Conservation (phyloP, 1,284 basidiomycete genomes). For the Phylloporus sp. region DNA sequence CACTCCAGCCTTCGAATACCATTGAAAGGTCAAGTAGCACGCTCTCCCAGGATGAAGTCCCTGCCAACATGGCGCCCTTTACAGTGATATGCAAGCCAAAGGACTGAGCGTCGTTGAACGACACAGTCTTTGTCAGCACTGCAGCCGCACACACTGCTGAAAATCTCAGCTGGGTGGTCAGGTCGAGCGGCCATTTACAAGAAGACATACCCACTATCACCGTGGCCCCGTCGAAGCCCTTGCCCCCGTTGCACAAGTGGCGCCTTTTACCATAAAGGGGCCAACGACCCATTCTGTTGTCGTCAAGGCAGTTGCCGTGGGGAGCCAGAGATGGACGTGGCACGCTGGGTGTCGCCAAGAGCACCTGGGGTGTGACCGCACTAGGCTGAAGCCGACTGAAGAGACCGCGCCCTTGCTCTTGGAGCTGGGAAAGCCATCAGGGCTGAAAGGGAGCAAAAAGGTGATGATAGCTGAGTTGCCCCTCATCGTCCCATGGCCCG, state of each 20-base stretch:
- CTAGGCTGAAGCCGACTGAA: slow-evolving; percentile 10
- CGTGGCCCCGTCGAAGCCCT: slow-evolving; percentile 26
- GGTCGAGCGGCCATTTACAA: slow-evolving; percentile 35
- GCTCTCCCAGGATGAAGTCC: slow-evolving; percentile 38
- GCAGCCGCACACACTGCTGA: slow-evolving; percentile 27
- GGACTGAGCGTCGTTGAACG: slow-evolving; percentile 34
- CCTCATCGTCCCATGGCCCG: slow-evolving; percentile 46
- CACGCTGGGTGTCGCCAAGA: slow-evolving; percentile 19
- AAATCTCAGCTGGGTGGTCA: slow-evolving; percentile 32
- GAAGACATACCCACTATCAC: slow-evolving; percentile 40
- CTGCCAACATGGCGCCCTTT: slow-evolving; percentile 35
- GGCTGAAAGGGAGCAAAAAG: slow-evolving; percentile 39
- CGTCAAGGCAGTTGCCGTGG: slow-evolving; percentile 24
- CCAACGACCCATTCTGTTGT: slow-evolving; percentile 14
- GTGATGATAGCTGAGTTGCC: slow-evolving; percentile 57
- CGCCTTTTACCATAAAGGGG: slow-evolving; percentile 19
- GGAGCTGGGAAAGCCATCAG: slow-evolving; percentile 34
- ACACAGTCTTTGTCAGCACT: slow-evolving; percentile 34
- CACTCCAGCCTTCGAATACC: slow-evolving; percentile 27
- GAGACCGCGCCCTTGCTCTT: too few relatives aligned
- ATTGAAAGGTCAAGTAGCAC: slow-evolving; percentile 37
- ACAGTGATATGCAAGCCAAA: slow-evolving; percentile 32
- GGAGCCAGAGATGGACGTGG: slow-evolving; percentile 27
- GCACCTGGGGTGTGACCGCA: slow-evolving; percentile 12
- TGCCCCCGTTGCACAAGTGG: slow-evolving; percentile 16